Evolutionary conservation across 345 rosid genomes (phyloP), one percentile per base, ranked within the genome.

Genomic region (Syzygium aromaticum): DNA sequence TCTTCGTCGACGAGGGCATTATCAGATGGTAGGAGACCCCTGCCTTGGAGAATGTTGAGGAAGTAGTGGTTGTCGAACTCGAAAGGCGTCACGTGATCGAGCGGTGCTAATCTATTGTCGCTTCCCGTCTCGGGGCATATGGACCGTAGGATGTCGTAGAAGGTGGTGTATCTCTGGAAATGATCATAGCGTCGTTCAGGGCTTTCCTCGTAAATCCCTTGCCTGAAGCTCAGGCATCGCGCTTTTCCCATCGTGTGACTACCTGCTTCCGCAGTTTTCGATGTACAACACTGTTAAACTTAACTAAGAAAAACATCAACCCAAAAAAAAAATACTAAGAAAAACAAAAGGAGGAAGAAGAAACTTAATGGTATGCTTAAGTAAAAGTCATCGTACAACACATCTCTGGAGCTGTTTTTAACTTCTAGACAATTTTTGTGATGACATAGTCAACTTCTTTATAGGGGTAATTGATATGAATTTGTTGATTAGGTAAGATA

Each of bases 221-320:
- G 94, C 90, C 93, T 93, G 90, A 96, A 94, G 92, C 95, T 96
- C 80, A 90, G 11, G 89, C 98, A 95, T 89, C 95, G 94, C 67
- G 98, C 98, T 85, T 89, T 91, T 27, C 99, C 98, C 85, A 97
- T 87, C 14, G 97, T 97, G 85, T 96, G 99, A 85, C 96, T 91
- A 0, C 98, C 93, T 92, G 89, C 63, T 30, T 63, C 43, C 85
- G 49, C 43, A 73, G 25, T 19, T 73, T 73, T 73, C 0, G 7
- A 33, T 22, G 23, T 19, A 33, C 49, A 38, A 19, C 38, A 73
- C 49, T 21, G 27, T 73, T 38, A 73, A 56, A 73, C 49, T 19
- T 38, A 67, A 17, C 56, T 54, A 19, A 9, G 12, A 33, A 33
- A 33, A 9, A 33, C 12, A 21, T 38, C 40, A 4, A 38, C 40